phyloP scores from a whole-genome alignment of 495 filamentous ascomycete species.

The Penicillium waksmanii region DNA sequence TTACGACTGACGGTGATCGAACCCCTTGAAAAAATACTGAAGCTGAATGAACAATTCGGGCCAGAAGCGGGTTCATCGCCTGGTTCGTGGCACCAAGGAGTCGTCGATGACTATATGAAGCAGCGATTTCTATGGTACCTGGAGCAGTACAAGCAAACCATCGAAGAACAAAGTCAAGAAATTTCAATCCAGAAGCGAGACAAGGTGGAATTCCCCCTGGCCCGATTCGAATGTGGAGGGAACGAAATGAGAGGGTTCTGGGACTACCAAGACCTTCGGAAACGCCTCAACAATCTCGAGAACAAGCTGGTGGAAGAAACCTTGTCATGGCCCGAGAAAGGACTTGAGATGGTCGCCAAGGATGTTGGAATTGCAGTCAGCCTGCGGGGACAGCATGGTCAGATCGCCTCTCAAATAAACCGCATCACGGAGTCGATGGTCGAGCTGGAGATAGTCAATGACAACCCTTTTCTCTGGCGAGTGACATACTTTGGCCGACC shows the following conservation, averaged over 20 bases:
- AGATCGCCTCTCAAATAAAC: constrained; percentile 75
- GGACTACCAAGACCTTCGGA: constrained; percentile 75
- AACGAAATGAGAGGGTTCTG: constrained; percentile 91
- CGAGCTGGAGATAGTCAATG: constrained; percentile 71
- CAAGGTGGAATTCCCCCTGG: constrained; percentile 69
- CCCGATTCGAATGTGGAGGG: constrained; percentile 80
- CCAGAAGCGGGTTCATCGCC: constrained; percentile 34
- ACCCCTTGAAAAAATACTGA: constrained; percentile 77
- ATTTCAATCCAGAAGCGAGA: constrained; percentile 67
- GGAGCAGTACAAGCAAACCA: constrained; percentile 70
- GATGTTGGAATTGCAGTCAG: constrained; percentile 78
- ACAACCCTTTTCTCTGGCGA: constrained; percentile 57
- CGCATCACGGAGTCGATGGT: constrained; percentile 68
- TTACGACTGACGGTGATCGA: constrained; percentile 84
- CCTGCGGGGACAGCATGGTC: constrained; percentile 80
- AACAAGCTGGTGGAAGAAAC: constrained; percentile 72
- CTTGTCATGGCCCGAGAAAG: constrained; percentile 69
- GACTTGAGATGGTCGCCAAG: constrained; percentile 61
- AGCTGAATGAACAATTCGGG: no score
- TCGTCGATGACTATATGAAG: constrained; percentile 90
- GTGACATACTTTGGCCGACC: constrained; percentile 87
- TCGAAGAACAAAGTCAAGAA: constrained; percentile 33
- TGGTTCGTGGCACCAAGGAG: constrained; percentile 40
- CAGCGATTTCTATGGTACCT: constrained; percentile 96
- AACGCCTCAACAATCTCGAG: constrained; percentile 67